Percentiles rank a stretch among this genome's conserved stretches.
These are phyloP conservation scores for Dittrichia graveolens DNA, from an alignment of 129 eudicot genomes.

Conservation along the genomic window DNA sequence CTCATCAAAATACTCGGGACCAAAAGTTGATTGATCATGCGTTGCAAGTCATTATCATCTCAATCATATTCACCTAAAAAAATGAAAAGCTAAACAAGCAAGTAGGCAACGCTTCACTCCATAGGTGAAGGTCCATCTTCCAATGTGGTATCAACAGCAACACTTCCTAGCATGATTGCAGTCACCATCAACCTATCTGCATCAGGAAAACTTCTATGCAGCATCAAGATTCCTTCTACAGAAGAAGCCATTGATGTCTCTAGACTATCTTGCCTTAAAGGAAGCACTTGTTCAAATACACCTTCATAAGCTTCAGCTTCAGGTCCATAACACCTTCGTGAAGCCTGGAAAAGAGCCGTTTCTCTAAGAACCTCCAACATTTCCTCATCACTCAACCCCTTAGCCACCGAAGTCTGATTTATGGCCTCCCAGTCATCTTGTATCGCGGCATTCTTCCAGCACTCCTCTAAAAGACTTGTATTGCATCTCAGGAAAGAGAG, in stretches of 20 bases:
- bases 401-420: slow-evolving; percentile 48
- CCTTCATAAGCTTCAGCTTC: slow-evolving; percentile 62
- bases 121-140: slow-evolving; percentile 56
- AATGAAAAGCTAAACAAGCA: not conserved
- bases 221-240: slow-evolving; percentile 87
- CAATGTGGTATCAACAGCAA: slow-evolving; percentile 27
- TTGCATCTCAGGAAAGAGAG: slow-evolving; percentile 61
- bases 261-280: slow-evolving; percentile 56
- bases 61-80: not conserved
- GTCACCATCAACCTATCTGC: slow-evolving; percentile 90
- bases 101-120: slow-evolving; percentile 40
- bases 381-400: slow-evolving; percentile 92
- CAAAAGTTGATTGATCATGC: not conserved
- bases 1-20: slow-evolving; percentile 11
- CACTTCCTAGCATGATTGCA: slow-evolving; percentile 75
- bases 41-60: slow-evolving; percentile 16
- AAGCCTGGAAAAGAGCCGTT: slow-evolving; percentile 78
- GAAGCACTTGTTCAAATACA: slow-evolving; percentile 75
- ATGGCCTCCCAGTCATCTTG: slow-evolving; percentile 87
- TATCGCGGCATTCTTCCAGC: slow-evolving; percentile 92
- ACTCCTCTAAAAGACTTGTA: slow-evolving; percentile 78
- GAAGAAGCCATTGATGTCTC: slow-evolving; percentile 44
- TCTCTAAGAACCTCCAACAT: slow-evolving; percentile 49
- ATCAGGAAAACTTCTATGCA: slow-evolving; percentile 87
- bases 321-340: slow-evolving; percentile 81